Evolutionary conservation across 768 basidiomycete species (phyloP).

Genomic region (Favolaschia claudopus): DNA sequence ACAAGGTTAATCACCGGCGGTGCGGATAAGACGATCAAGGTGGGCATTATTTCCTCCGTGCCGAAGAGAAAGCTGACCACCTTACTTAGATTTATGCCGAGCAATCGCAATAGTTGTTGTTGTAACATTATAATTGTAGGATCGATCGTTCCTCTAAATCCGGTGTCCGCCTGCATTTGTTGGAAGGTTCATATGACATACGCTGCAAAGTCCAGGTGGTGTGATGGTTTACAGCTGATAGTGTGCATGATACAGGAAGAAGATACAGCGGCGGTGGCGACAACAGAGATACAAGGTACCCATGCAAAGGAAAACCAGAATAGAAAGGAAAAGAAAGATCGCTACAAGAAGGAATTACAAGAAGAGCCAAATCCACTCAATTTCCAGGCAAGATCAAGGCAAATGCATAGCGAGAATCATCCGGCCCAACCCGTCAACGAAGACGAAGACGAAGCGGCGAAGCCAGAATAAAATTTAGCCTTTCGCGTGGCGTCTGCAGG

Average conservation of each 20-base stretch:
- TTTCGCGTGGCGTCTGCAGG: not conserved
- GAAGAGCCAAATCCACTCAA: too few species aligned
- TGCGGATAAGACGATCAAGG: constrained; percentile 99
- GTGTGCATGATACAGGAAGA: constrained; percentile 9
- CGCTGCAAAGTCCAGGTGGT: too few species aligned
- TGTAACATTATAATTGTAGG: constrained; percentile 24
- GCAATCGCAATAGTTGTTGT: constrained; percentile 56
- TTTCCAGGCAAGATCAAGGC: constrained; percentile 27
- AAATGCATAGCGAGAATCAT: constrained; percentile 34
- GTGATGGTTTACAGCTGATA: constrained; percentile 1
- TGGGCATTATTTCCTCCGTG: constrained; percentile 40
- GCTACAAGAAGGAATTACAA: too few species aligned
- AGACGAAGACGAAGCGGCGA: constrained; percentile 26
- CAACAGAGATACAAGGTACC: constrained; percentile 17
- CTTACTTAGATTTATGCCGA: constrained; percentile 67
- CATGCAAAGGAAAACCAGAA: too few species aligned
- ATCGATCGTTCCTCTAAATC: too few species aligned
- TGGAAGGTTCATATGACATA: too few species aligned
- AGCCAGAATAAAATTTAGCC: too few species aligned
- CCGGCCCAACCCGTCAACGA: constrained; percentile 60
- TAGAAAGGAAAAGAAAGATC: too few species aligned
- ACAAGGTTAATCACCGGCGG: constrained; percentile 94
- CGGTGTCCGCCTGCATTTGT: too few species aligned
- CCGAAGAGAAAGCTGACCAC: not conserved
- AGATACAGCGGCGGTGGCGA: not conserved